A percentile compares a stretch with the other conserved stretches of the same genome.
Conservation (phyloP, 1,284 basidiomycete genomes). For the Naganishia sp. region DNA sequence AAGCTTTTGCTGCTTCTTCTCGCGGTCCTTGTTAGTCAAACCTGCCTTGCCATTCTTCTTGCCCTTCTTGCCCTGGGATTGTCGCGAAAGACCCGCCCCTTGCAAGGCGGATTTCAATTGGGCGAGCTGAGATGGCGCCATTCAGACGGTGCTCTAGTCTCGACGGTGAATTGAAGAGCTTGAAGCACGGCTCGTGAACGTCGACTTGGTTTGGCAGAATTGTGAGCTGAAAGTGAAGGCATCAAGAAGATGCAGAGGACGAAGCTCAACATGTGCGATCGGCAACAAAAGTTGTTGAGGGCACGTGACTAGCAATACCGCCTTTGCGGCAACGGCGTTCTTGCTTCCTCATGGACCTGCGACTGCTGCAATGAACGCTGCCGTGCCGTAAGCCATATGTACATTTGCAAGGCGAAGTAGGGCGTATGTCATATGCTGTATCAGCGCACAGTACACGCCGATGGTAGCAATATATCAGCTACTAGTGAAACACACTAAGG, state of each 20-base stretch:
- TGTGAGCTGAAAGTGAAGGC: neutral
- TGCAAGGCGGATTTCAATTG: slow-evolving; percentile 83
- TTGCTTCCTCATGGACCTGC: neutral
- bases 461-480: too few relatives aligned
- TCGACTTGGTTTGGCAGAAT: neutral
- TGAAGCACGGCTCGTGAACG: too few relatives aligned
- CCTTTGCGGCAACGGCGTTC: slow-evolving; percentile 5
- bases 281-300: slow-evolving; percentile 6
- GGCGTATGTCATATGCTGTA: too few relatives aligned
- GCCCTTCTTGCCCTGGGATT: slow-evolving; percentile 52
- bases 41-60: slow-evolving; percentile 64
- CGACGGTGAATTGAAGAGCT: too few relatives aligned
- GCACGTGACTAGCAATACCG: neutral
- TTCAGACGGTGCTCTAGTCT: slow-evolving; percentile 23
- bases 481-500: too few relatives aligned
- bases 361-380: neutral
- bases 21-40: slow-evolving; percentile 70
- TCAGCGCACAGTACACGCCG: too few relatives aligned
- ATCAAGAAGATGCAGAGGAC: neutral
- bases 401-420: too few relatives aligned
- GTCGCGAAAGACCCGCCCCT: slow-evolving; percentile 70
- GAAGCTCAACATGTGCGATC: neutral
- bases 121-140: slow-evolving; percentile 68
- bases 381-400: too few relatives aligned
- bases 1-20: slow-evolving; percentile 74